Evolutionary conservation across 768 basidiomycete species (phyloP).

Genomic region (Suillus clintonianus): DNA sequence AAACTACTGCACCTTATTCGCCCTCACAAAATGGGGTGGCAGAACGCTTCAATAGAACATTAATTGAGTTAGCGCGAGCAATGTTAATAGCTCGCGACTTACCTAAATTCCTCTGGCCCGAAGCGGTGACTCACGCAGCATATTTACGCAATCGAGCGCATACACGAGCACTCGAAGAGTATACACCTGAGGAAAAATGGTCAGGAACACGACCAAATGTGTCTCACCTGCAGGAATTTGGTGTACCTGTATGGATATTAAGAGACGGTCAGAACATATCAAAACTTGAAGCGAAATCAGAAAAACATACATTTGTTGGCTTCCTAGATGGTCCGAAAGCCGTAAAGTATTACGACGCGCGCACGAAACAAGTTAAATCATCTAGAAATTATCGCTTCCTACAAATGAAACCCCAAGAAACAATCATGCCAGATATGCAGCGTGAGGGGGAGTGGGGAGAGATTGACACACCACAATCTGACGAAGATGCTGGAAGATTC

Average conservation of each 20-base stretch:
- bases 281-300: conserved; percentile 13
- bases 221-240: conserved; percentile 26
- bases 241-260: conserved; percentile 8
- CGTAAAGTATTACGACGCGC: conserved; percentile 14
- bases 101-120: conserved; percentile 32
- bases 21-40: conserved; percentile 40
- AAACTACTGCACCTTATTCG: conserved; percentile 36
- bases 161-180: not conserved
- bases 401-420: too few species aligned
- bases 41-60: conserved; percentile 36
- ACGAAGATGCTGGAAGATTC: too few species aligned
- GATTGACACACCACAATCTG: too few species aligned
- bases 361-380: too few species aligned
- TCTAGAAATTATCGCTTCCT: too few species aligned
- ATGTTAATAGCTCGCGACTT: conserved; percentile 33
- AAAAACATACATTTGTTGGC: conserved; percentile 14
- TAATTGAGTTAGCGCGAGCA: conserved; percentile 27
- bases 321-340: conserved; percentile 8
- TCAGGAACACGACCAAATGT: conserved; percentile 20
- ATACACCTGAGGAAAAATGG: conserved; percentile 1
- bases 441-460: too few species aligned
- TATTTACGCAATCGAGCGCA: conserved; percentile 29
- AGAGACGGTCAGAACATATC: conserved; percentile 7
- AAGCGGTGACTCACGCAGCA: conserved; percentile 26
- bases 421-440: too few species aligned